phyloP scores from a whole-genome alignment of 2,329 filamentous ascomycete species.

The Westerdykella ornata region DNA sequence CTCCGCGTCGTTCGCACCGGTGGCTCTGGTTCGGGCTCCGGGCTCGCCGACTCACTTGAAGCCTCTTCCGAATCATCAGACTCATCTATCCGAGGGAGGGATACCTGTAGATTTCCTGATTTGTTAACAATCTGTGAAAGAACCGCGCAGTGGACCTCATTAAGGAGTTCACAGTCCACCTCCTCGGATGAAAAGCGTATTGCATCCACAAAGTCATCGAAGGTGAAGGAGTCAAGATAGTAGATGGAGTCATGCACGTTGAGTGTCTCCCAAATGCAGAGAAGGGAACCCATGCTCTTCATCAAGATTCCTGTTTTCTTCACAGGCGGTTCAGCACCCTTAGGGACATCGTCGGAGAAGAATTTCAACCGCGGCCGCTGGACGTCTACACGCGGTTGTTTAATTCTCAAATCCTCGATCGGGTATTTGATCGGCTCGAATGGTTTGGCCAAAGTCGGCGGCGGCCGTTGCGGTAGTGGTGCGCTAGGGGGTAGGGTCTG shows the following conservation, averaged over 20 bases:
- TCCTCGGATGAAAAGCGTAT: conserved; percentile 71
- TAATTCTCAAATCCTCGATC: conserved; percentile 84
- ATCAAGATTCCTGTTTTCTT: conserved; percentile 58
- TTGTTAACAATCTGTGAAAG: conserved; percentile 77
- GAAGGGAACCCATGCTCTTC: conserved; percentile 73
- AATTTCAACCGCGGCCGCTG: conserved; percentile 72
- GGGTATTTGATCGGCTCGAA: conserved; percentile 75
- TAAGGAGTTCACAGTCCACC: conserved; percentile 72
- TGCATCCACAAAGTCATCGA: conserved; percentile 90
- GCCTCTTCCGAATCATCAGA: conserved; percentile 43
- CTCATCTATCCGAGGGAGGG: conserved; percentile 60
- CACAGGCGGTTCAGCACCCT: conserved; percentile 33
- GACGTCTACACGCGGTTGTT: conserved; percentile 55
- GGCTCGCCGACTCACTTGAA: conserved; percentile 48
- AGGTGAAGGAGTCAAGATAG: conserved; percentile 90
- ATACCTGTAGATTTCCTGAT: conserved; percentile 73
- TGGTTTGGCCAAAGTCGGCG: conserved; percentile 44
- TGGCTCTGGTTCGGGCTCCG: conserved; percentile 57
- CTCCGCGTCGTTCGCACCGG: conserved; percentile 76
- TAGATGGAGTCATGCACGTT: conserved; percentile 98
- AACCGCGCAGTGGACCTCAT: conserved; percentile 86
- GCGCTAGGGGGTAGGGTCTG: conserved; percentile 14
- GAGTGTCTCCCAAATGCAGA: conserved; percentile 93
- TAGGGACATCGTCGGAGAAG: conserved; percentile 56
- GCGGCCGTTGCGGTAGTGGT: conserved; percentile 43